Conservation (phyloP, 83 land plant genomes). For the Diphasiastrum complanatum region DNA sequence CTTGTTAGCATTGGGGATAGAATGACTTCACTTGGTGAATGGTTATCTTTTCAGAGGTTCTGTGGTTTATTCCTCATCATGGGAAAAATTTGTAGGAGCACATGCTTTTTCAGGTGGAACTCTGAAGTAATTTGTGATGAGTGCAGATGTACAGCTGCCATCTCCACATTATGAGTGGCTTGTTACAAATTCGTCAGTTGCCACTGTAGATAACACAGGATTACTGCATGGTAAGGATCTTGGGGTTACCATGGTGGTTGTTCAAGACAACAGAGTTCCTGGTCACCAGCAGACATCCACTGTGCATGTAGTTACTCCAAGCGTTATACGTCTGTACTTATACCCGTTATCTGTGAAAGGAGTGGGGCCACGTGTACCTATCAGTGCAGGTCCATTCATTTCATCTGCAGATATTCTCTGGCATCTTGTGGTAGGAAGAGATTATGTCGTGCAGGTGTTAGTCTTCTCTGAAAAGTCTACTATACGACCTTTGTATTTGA, state of each 20-base stretch:
- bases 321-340: constrained; percentile 22
- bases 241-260: constrained; percentile 27
- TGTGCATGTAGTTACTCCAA: constrained; percentile 30
- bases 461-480: constrained; percentile 33
- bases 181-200: constrained; percentile 25
- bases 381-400: neutral
- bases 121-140: too few species aligned
- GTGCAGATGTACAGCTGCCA: constrained; percentile 33
- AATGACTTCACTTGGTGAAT: too few species aligned
- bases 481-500: constrained; percentile 27
- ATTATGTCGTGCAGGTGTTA: constrained; percentile 35
- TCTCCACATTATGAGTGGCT: constrained; percentile 35
- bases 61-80: too few species aligned
- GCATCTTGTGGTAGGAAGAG: constrained; percentile 32
- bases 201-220: constrained; percentile 24
- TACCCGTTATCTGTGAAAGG: constrained; percentile 20
- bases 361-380: neutral
- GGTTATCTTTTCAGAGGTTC: too few species aligned
- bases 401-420: constrained; percentile 23
- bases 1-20: too few species aligned
- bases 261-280: constrained; percentile 31
- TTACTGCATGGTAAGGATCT: constrained; percentile 11
- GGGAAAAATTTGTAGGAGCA: too few species aligned
- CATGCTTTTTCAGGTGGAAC: too few species aligned
- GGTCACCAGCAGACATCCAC: constrained; percentile 37